Base-by-base conservation (phyloP, 352 stramenopile species). In the Thalassiosira mediterranea region DNA sequence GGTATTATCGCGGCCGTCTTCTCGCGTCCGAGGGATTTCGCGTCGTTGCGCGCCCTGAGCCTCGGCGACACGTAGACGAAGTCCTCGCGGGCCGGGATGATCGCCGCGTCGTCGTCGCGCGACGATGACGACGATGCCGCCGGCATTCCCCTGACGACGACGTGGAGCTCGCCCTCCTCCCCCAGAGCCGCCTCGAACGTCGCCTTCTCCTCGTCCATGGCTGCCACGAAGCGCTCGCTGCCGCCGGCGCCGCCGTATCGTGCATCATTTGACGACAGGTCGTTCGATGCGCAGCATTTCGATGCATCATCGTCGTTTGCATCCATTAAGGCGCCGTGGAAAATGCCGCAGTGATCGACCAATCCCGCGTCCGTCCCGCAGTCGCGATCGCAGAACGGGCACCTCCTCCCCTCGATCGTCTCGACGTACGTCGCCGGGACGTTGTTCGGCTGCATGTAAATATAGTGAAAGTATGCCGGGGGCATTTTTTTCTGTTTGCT, bases 391-490 rank as follows among this genome's bases (percentile, higher is more conserved):
- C 70, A 79, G 21, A 79, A 48, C 15, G 70, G 70, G 26, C 70
- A 79, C 13, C 51, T 56, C 34, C 60, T 15, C 47, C 47, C 34
- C 29, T 63, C 37, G 26, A 49, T 37, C 57, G 53, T 47, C 53
- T 79, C 60, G 2, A 79, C 60, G 21, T 59, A 48, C 44, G 61
- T 72, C 25, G 52, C 23, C 34, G 32, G 52, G 40, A 52, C 29
- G 48, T 72, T 67, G 11, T 63, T 62, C 1, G 51, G n/a, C 58
- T 72, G 25, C 29, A 72, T 79, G 31, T 63, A 68, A 19, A 79
- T 4, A 31, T 72, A 79, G 48, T 79, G 70, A 53, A 72, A 79
- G 44, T 62, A 72, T 29, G 63, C 61, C 34, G 49, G 58, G 21
- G 38, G 68, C n/a, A 56, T 37, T 15, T 54, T 31, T 31, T 28